Evolutionary conservation across 2,329 filamentous ascomycete species (phyloP), one percentile per base, ranked within the genome.

Genomic region (Amauroascus niger): DNA sequence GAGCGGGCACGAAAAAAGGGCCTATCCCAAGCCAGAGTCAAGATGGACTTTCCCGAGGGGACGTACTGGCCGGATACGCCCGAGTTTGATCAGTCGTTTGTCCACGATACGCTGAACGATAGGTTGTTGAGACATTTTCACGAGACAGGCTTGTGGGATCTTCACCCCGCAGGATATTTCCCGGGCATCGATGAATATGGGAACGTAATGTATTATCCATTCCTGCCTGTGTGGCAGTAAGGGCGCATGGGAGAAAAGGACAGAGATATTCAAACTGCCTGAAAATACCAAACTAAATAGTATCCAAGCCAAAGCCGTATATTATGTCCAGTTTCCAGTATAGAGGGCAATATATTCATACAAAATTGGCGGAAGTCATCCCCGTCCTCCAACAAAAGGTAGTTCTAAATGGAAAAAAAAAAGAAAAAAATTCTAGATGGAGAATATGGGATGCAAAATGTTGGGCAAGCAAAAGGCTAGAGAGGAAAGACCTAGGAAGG

Each of bases 31-130:
- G 26, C 32, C 9, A 16, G 30, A 11, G 51, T 55, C 22, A 20
- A 32, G 7, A 35, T 35, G 37, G 35, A 43, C 13, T 58, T 47
- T 47, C 54, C 57, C 1, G 53, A 55, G 24, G 58, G 58, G 11
- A 44, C 20, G 11, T 58, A 54, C 40, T 56, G 58, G 58, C 54
- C 54, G 14, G 13, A 49, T 11, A 59, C 56, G 18, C 52, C 52
- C 14, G 28, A 18, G 32, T 48, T 41, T 26, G 45, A 52, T 39
- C 39, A 35, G 7, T 14, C 8, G 47, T 52, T 47, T 40, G 24
- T 49, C 18, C 26, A 22, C 8, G 24, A 39, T 14, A 30, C 22
- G 18, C 13, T 39, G 8, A 46, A 47, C 16, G 24, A 40, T 14
- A 49, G 55, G 32, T 11, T 20, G 40, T 18, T 22, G 33, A 39